These are phyloP conservation scores for Penstemon newberryi DNA, from an alignment of 257 asterid genomes.

Conservation along the genomic window DNA sequence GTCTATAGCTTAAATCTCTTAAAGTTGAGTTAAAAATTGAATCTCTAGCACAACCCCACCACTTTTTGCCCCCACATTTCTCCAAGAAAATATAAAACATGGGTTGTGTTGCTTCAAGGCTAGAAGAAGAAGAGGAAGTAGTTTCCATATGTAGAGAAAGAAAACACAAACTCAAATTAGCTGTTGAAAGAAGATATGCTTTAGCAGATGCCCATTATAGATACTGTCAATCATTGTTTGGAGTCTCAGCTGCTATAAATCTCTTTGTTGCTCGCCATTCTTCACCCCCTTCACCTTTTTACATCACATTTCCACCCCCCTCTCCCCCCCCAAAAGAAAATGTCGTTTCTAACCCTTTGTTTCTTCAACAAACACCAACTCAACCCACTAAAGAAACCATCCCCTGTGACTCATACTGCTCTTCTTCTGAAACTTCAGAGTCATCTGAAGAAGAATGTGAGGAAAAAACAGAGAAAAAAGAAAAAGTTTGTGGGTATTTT, in stretches of 20 bases:
- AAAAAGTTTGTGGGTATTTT: slow-evolving; percentile 54
- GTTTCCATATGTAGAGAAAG: slow-evolving; percentile 88
- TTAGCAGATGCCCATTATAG: slow-evolving; percentile 83
- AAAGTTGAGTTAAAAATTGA: slow-evolving; percentile 26
- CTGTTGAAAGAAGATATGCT: slow-evolving; percentile 77
- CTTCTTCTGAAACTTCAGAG: slow-evolving; percentile 43
- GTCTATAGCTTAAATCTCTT: slow-evolving; percentile 25
- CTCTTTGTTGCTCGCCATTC: slow-evolving; percentile 87
- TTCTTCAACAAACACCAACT: slow-evolving; percentile 70
- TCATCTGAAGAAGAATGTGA: slow-evolving; percentile 48
- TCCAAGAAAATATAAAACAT: slow-evolving; percentile 44
- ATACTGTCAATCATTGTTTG: slow-evolving; percentile 70
- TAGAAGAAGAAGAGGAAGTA: slow-evolving; percentile 74
- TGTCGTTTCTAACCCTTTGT: slow-evolving; percentile 78
- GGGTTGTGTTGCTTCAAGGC: slow-evolving; percentile 89
- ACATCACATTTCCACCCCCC: slow-evolving; percentile 58
- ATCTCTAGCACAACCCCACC: slow-evolving; percentile 41
- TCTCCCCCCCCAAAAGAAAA: slow-evolving; percentile 46
- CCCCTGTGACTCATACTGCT: slow-evolving; percentile 39
- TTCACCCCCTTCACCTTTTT: slow-evolving; percentile 56
- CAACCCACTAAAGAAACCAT: slow-evolving; percentile 61
- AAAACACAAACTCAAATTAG: slow-evolving; percentile 64
- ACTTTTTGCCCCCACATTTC: slow-evolving; percentile 34
- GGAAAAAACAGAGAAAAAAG: slow-evolving; percentile 35
- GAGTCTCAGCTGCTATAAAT: slow-evolving; percentile 79